A percentile compares a stretch with the other conserved stretches of the same genome.
Conservation (phyloP, 1,284 basidiomycete genomes). For the Apiotrichum veenhuisii region DNA sequence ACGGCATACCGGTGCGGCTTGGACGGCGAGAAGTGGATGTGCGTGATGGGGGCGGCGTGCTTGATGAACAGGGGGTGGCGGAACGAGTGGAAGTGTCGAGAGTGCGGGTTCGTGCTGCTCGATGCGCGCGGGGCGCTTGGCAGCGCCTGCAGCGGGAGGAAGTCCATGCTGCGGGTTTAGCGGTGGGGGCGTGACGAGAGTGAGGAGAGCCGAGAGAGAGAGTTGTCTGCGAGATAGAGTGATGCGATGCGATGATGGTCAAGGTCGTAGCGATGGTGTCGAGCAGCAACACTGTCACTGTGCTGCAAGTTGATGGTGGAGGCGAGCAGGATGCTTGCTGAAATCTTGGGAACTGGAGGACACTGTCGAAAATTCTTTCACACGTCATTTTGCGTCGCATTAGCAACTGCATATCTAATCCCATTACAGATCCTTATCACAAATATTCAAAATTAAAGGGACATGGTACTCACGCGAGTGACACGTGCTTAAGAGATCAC, state of each 20-base stretch:
- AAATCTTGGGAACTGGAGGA: too few relatives aligned
- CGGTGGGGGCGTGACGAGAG: background rate
- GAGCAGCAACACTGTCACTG: too few relatives aligned
- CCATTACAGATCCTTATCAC: background rate
- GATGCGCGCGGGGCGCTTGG: conserved; percentile 41
- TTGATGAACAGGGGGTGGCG: conserved; percentile 61
- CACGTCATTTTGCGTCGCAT: too few relatives aligned
- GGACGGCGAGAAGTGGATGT: conserved; percentile 78
- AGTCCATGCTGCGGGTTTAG: conserved; percentile 40
- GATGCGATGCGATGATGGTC: too few relatives aligned
- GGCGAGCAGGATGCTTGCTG: too few relatives aligned
- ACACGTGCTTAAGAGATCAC: too few relatives aligned
- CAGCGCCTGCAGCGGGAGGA: conserved; percentile 41
- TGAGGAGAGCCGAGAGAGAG: too few relatives aligned
- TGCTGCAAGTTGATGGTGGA: too few relatives aligned
- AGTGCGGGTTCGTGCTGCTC: conserved; percentile 45
- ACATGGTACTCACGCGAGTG: too few relatives aligned
- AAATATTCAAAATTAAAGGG: background rate
- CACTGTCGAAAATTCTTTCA: too few relatives aligned
- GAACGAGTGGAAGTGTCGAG: conserved; percentile 49
- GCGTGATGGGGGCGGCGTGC: conserved; percentile 89
- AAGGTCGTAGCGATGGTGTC: too few relatives aligned
- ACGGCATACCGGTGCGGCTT: conserved; percentile 92
- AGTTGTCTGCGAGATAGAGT: too few relatives aligned
- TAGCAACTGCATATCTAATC: background rate